These are phyloP conservation scores for Mimosa bimucronata DNA, from an alignment of 306 rosid genomes.

Conservation along the genomic window DNA sequence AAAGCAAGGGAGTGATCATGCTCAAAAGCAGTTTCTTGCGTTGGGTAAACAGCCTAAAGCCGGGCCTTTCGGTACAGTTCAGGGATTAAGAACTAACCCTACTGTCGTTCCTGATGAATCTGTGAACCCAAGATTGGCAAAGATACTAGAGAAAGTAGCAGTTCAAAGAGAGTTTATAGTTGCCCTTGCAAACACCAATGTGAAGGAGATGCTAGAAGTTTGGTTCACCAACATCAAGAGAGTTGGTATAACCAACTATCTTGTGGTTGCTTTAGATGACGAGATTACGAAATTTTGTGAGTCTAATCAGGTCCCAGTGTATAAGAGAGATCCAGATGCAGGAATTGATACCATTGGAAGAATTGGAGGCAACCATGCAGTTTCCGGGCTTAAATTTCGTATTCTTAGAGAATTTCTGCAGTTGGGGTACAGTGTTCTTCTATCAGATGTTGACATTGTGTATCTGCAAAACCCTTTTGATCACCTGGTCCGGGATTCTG, in stretches of 20 bases:
- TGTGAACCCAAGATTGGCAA: constrained; percentile 82
- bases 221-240: constrained; percentile 82
- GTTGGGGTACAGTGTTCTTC: constrained; percentile 85
- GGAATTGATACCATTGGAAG: constrained; percentile 64
- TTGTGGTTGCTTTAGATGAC: constrained; percentile 84
- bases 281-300: constrained; percentile 59
- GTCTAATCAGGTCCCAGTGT: constrained; percentile 73
- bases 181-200: constrained; percentile 85
- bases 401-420: constrained; percentile 91
- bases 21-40: constrained; percentile 76
- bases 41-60: constrained; percentile 70
- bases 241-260: constrained; percentile 77
- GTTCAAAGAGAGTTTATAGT: constrained; percentile 76
- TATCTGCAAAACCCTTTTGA: constrained; percentile 87
- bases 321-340: constrained; percentile 71
- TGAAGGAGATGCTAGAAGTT: constrained; percentile 79
- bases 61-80: constrained; percentile 85
- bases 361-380: constrained; percentile 80
- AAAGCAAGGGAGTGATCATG: constrained; percentile 81
- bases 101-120: constrained; percentile 78
- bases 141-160: constrained; percentile 74
- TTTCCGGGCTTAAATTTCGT: constrained; percentile 78
- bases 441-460: constrained; percentile 92
- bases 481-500: constrained; percentile 76
- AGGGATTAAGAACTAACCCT: constrained; percentile 75